Base-by-base conservation (phyloP, 176 grass and related monocot genomes). In the Carex pumila region DNA sequence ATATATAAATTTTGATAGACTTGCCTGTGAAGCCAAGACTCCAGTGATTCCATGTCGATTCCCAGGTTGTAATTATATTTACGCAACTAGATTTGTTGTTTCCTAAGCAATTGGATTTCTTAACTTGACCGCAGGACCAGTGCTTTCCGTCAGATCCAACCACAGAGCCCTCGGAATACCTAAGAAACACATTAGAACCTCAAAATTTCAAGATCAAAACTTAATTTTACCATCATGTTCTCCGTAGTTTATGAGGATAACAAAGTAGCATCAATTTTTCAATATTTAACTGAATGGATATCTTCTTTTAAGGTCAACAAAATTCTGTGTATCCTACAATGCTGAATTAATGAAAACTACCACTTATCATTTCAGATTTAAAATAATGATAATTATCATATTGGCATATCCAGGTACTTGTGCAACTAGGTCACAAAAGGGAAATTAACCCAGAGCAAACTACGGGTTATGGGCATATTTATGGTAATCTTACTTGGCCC, bases 91-190 rank as follows among this genome's bases (percentile, higher is more conserved):
- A 91, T 66, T 49, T 84, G 72, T 0, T 87, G 78, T 58, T 25
- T 85, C 88, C 94, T 84, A 1, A 94, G 86, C 32, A 88, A 86
- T 86, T 91, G 81, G 25, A 97, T 85, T 80, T 97, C 91, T 79
- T 93, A 89, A 54, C 90, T 49, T 1, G 94, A 89, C 91, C 88
- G 90, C 65, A 91, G 89, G n/a, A 84, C 21, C 57, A 97, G 82
- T 37, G 89, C 88, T 85, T 93, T 72, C 89, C 89, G 79, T 81
- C 12, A 9, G 61, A 85, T 93, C 94, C 43, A 97, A 71, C 91
- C 94, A 91, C 39, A 93, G 2, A 74, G 50, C 68, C 82, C 94
- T 90, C 7, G 91, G 89, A 93, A 68, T 73, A 82, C 69, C 89
- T 95, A 79, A 56, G 17, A 58, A 17, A 32, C 29, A 45, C 21